phyloP scores from a whole-genome alignment of 2,329 filamentous ascomycete species.

The Trichoderma sp. region DNA sequence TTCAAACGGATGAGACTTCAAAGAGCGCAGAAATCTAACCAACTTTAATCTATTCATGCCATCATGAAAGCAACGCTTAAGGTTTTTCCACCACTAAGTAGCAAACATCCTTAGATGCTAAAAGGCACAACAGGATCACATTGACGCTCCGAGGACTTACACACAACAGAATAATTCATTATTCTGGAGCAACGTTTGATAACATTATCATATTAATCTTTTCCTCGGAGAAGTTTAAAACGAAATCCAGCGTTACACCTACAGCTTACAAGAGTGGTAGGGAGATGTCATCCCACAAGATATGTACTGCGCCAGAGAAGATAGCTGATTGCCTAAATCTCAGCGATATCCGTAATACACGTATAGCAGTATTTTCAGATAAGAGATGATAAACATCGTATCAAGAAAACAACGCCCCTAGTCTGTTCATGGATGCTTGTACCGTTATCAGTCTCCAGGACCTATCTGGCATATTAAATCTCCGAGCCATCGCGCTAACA shows the following conservation, averaged over 20 bases:
- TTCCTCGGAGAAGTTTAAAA: constrained; percentile 6
- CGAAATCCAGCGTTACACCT: neutral
- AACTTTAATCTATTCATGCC: neutral
- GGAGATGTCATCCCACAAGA: neutral
- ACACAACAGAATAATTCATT: neutral
- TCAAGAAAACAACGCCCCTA: neutral
- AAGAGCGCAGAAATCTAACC: neutral
- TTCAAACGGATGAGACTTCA: neutral
- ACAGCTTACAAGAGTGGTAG: neutral
- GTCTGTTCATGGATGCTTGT: neutral
- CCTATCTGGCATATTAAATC: neutral
- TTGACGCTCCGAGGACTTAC: constrained; percentile 7
- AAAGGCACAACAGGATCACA: neutral
- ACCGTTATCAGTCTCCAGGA: neutral
- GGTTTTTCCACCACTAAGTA: neutral
- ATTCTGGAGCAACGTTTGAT: too few relatives aligned
- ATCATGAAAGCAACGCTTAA: neutral
- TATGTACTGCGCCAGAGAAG: neutral
- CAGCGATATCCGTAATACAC: neutral
- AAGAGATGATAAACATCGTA: neutral
- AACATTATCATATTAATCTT: neutral
- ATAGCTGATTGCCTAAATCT: neutral
- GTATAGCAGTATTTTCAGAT: neutral
- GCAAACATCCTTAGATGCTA: neutral
- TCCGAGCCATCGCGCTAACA: neutral